phyloP scores from a whole-genome alignment of 805 yeast species.

The Nakazawaea peltata region DNA sequence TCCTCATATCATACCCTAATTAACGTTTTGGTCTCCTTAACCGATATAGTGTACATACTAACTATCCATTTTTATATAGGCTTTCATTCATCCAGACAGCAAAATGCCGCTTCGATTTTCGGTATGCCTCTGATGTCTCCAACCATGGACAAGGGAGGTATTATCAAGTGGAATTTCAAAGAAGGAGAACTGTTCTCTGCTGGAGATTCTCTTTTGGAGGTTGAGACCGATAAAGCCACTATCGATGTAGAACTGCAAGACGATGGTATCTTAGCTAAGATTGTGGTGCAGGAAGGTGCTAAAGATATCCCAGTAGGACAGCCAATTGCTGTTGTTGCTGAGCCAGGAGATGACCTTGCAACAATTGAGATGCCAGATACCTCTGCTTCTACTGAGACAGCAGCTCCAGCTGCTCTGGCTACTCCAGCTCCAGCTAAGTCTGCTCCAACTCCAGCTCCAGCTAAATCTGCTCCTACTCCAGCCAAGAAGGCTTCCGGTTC shows the following conservation, averaged over 20 bases:
- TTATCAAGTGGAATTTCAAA: slow-evolving; percentile 82
- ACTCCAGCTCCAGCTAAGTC: slow-evolving; percentile 14
- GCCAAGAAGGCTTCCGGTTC: slow-evolving; percentile 6
- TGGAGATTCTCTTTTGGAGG: slow-evolving; percentile 78
- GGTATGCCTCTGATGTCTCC: slow-evolving; percentile 99
- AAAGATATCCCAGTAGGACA: slow-evolving; percentile 78
- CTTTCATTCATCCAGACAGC: background rate
- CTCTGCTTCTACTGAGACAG: slow-evolving; percentile 19
- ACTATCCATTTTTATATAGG: too few species aligned
- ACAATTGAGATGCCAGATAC: slow-evolving; percentile 51
- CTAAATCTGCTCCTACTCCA: slow-evolving; percentile 10
- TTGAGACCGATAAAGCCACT: slow-evolving; percentile 82
- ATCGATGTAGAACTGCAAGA: slow-evolving; percentile 86
- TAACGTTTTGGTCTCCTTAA: too few species aligned
- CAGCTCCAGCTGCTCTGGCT: slow-evolving; percentile 14
- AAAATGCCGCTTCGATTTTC: slow-evolving; percentile 39
- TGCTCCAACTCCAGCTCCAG: slow-evolving; percentile 11
- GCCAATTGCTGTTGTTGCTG: slow-evolving; percentile 86
- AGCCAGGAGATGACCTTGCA: slow-evolving; percentile 73
- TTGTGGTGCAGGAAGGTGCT: slow-evolving; percentile 63
- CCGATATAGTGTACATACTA: too few species aligned
- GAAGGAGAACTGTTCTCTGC: slow-evolving; percentile 65
- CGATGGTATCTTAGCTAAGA: slow-evolving; percentile 84
- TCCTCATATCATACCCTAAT: too few species aligned
- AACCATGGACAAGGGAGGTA: slow-evolving; percentile 94